These are phyloP conservation scores for Barnettozyma sucrosica DNA, from an alignment of 805 yeast species.

Conservation along the genomic window DNA sequence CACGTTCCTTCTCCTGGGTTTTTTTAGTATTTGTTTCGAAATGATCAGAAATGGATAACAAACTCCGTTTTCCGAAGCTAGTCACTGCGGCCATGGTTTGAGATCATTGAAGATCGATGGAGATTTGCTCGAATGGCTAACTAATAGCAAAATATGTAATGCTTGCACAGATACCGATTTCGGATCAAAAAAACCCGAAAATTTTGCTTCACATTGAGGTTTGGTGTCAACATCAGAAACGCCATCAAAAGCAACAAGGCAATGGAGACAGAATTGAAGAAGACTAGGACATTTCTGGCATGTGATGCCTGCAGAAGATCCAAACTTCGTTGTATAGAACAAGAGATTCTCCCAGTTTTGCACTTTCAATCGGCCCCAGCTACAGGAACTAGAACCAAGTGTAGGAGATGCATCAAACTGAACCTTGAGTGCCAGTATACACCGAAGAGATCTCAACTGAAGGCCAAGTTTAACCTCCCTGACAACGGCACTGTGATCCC, in stretches of 20 bases:
- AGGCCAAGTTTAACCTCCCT: conserved; percentile 3
- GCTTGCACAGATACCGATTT: not conserved
- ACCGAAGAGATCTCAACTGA: conserved; percentile 14
- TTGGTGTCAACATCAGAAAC: not conserved
- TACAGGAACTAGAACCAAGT: conserved; percentile 1
- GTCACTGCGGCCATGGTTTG: too few species aligned
- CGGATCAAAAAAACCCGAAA: not conserved
- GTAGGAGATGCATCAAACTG: conserved; percentile 11
- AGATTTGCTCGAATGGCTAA: too few species aligned
- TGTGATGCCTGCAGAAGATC: conserved; percentile 16
- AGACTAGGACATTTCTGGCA: conserved; percentile 12
- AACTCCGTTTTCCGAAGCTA: too few species aligned
- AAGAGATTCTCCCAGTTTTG: conserved; percentile 1
- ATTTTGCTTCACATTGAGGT: not conserved
- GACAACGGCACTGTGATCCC: not conserved
- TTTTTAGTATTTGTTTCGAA: too few species aligned
- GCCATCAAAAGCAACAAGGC: not conserved
- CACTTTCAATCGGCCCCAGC: not conserved
- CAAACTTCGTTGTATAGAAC: conserved; percentile 10
- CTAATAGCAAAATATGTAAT: too few species aligned
- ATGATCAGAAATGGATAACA: too few species aligned
- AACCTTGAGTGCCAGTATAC: conserved; percentile 11
- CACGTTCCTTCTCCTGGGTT: too few species aligned
- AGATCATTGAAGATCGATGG: too few species aligned
- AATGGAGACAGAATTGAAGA: not conserved